Evolutionary conservation across 192 early-diverging fungal genomes (phyloP), one percentile per base, ranked within the genome.

Genomic region (Mortierella hygrophila): DNA sequence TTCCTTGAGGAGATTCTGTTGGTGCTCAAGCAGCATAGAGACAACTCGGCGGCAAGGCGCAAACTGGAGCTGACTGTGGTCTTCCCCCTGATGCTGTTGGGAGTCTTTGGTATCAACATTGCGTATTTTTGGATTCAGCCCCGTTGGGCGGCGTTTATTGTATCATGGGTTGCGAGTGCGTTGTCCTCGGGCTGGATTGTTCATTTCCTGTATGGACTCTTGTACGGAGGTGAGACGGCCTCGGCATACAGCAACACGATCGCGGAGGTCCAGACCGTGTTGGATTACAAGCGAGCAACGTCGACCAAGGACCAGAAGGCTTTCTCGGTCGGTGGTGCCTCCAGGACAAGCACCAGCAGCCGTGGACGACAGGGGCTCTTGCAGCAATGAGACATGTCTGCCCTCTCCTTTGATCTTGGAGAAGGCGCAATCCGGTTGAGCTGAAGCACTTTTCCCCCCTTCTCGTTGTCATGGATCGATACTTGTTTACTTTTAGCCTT

Each of bases 371-470:
- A 37, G 1, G 47, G 82, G 0, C 82, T 83, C 2, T 21, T 83
- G 8, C 82, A 78, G 63, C 77, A 83, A 78, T 83, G 82, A 83
- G 70, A 78, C 57, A 32, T 40, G 21, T 49, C 68, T 72, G 82
- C 75, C 70, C 68, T 74, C 70, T 72, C 82, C 72, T 78, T 83
- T 72, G 46, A 72, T 40, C n/a, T 77, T 11, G 82, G 82, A 69
- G 82, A 77, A 55, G 82, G 82, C 82, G 82, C 82, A 68, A 83
- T 83, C 38, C 82, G 72, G 44, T 46, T 83, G 40, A 74, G 35
- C 4, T 83, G 71, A 83, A 38, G 37, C 21, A 37, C n/a, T 23
- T 75, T 20, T 3, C 21, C 21, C 16, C 2, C 49, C 16, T 52
- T 52, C 5, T 52, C 49, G 5, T 52, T 21, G 16, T 20, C 20